A percentile compares a stretch with the other conserved stretches of the same genome.
These are phyloP conservation scores for Eudorina sp. DNA, from an alignment of 139 green algal genomes.

Conservation along the genomic window DNA sequence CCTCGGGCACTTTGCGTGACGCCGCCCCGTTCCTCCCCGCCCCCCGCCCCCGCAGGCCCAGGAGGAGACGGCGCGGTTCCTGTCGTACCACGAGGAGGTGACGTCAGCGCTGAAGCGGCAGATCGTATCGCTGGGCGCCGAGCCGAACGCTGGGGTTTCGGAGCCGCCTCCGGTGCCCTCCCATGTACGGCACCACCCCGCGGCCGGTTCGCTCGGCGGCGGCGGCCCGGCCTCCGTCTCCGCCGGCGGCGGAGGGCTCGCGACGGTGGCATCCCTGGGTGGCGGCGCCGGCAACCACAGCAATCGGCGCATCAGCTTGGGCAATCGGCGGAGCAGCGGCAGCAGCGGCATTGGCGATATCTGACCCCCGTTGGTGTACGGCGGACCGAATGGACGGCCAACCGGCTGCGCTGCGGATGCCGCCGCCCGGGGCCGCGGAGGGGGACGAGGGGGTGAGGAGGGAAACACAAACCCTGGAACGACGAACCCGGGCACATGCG, in stretches of 20 bases:
- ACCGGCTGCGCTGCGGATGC: too few species aligned
- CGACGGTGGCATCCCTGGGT: background rate
- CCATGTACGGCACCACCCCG: background rate
- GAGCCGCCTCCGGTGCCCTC: slow-evolving; percentile 13
- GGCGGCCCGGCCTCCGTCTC: too few species aligned
- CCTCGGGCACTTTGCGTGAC: background rate
- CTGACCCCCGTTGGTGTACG: too few species aligned
- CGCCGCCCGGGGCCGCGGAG: too few species aligned
- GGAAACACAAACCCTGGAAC: too few species aligned
- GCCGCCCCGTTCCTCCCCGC: background rate
- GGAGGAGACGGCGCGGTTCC: background rate
- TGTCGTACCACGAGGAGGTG: slow-evolving; percentile 31
- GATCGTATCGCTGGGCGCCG: slow-evolving; percentile 8
- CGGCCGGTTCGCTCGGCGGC: background rate
- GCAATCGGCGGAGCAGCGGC: background rate
- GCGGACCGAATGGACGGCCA: too few species aligned
- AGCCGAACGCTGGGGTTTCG: slow-evolving; percentile 13
- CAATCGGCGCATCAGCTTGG: background rate
- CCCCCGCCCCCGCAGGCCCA: background rate
- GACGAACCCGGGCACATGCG: too few species aligned
- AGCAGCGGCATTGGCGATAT: too few species aligned
- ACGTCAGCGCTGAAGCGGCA: background rate
- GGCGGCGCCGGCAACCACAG: too few species aligned
- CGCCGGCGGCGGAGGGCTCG: background rate
- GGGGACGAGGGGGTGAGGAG: too few species aligned